A percentile compares a stretch with the other conserved stretches of the same genome.
Evolutionary conservation across 2,329 filamentous ascomycete genomes (phyloP).

Genomic region (Pyricularia sp.): DNA sequence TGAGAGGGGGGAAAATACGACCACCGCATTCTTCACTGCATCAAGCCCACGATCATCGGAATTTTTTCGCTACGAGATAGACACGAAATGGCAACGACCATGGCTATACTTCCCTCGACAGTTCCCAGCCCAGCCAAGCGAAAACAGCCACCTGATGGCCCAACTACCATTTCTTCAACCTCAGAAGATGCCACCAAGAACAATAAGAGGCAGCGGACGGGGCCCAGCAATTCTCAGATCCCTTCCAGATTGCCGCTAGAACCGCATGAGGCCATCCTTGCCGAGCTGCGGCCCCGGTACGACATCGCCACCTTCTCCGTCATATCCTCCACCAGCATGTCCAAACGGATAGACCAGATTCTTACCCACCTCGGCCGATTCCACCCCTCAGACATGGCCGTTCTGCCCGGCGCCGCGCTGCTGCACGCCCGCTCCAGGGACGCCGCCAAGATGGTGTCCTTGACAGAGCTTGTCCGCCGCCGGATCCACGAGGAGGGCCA

Average conservation of each 20-base stretch:
- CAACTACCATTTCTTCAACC: conserved; percentile 2
- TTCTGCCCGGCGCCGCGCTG: conserved; percentile 25
- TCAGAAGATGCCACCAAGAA: background rate
- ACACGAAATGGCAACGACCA: background rate
- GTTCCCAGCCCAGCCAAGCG: conserved; percentile 3
- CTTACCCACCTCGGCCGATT: conserved; percentile 29
- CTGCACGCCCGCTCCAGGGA: conserved; percentile 37
- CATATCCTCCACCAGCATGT: conserved; percentile 47
- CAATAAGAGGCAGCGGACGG: conserved; percentile 5
- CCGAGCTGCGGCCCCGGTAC: conserved; percentile 31
- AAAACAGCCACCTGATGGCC: conserved; percentile 1
- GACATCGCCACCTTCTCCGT: conserved; percentile 39
- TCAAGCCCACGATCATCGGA: background rate
- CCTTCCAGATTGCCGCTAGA: conserved; percentile 15
- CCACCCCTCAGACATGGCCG: conserved; percentile 11
- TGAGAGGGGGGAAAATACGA: background rate
- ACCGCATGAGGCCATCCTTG: conserved; percentile 28
- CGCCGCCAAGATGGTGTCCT: conserved; percentile 52
- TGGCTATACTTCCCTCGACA: conserved; percentile 1
- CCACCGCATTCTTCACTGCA: background rate
- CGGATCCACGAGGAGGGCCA: conserved; percentile 33
- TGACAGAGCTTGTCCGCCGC: conserved; percentile 52
- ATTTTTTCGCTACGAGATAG: background rate
- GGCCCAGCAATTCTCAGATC: conserved; percentile 7
- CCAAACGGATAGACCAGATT: conserved; percentile 34